A percentile compares a stretch with the other conserved stretches of the same genome.
phyloP scores from a whole-genome alignment of 2,329 filamentous ascomycete genomes.

The Hirsutella rhossiliensis region DNA sequence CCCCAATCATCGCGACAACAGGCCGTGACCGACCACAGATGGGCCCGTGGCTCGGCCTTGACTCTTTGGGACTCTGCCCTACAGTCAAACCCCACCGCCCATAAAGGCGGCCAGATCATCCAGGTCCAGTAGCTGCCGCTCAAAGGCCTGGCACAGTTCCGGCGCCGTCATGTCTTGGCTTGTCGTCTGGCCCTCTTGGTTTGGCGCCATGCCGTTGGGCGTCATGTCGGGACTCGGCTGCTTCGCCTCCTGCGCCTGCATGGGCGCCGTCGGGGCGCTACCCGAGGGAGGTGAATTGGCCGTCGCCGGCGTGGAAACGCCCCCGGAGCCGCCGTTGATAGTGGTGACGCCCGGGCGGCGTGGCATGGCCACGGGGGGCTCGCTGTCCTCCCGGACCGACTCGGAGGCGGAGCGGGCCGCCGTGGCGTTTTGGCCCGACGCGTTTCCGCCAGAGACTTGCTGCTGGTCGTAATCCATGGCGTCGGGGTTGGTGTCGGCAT shows the following conservation, averaged over 20 bases:
- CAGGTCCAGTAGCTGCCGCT: constrained; percentile 46
- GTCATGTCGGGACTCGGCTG: constrained; percentile 20
- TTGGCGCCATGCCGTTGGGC: constrained; percentile 17
- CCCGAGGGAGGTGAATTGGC: constrained; percentile 28
- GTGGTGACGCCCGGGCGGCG: constrained; percentile 44
- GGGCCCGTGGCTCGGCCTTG: neutral
- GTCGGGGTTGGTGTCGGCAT: constrained; percentile 42
- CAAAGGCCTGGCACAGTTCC: constrained; percentile 46
- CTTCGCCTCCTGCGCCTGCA: constrained; percentile 21
- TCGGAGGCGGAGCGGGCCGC: constrained; percentile 24
- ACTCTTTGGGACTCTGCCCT: no score
- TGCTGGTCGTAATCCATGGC: constrained; percentile 45
- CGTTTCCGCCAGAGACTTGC: constrained; percentile 9
- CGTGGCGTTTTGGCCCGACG: constrained; percentile 15
- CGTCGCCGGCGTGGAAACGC: constrained; percentile 33
- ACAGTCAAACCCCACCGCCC: constrained; percentile 42
- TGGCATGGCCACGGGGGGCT: constrained; percentile 35
- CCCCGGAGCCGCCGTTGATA: constrained; percentile 44
- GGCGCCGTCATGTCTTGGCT: constrained; percentile 44
- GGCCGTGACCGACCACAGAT: neutral
- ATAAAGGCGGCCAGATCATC: constrained; percentile 51
- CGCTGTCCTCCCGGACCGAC: constrained; percentile 35
- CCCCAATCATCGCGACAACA: neutral
- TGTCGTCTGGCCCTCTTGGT: constrained; percentile 20
- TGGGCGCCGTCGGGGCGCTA: constrained; percentile 10